These are phyloP conservation scores for Zoysia matrella DNA, from an alignment of 202 grass and related monocot genomes.

Conservation along the genomic window DNA sequence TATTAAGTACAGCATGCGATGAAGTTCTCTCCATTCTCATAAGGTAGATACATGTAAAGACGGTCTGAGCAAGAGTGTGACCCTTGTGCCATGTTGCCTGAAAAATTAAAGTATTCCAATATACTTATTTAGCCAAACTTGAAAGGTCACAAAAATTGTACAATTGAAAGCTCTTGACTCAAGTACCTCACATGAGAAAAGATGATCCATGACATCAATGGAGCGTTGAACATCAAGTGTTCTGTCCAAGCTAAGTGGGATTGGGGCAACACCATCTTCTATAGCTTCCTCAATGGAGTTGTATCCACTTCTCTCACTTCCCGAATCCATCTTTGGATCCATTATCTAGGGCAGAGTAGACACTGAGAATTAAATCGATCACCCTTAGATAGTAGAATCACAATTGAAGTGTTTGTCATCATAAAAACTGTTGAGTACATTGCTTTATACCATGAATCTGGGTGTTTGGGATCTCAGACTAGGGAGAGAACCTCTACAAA, in stretches of 20 bases:
- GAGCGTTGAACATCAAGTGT: constrained; percentile 75
- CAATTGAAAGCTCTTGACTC: constrained; percentile 17
- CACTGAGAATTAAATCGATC: constrained; percentile 37
- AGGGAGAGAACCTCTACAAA: background rate
- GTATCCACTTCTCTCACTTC: constrained; percentile 75
- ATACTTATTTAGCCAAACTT: constrained; percentile 31
- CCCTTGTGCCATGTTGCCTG: constrained; percentile 99
- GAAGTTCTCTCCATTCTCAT: constrained; percentile 92
- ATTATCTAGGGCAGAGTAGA: constrained; percentile 71
- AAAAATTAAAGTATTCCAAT: constrained; percentile 47
- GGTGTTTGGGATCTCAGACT: background rate
- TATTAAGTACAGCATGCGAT: constrained; percentile 86
- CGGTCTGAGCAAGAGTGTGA: constrained; percentile 85
- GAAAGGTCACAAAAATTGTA: constrained; percentile 20
- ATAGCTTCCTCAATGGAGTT: constrained; percentile 93
- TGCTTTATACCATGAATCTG: background rate
- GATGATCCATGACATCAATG: constrained; percentile 97
- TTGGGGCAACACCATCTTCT: constrained; percentile 81
- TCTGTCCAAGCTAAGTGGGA: constrained; percentile 86
- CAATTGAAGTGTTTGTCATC: background rate
- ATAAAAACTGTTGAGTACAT: background rate
- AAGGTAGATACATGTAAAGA: constrained; percentile 98
- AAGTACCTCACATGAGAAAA: constrained; percentile 96
- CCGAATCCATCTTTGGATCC: constrained; percentile 99
- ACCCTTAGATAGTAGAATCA: constrained; percentile 6